These are phyloP conservation scores for Speleostelium caveatum DNA, from an alignment of 78 protist species.

Conservation along the genomic window DNA sequence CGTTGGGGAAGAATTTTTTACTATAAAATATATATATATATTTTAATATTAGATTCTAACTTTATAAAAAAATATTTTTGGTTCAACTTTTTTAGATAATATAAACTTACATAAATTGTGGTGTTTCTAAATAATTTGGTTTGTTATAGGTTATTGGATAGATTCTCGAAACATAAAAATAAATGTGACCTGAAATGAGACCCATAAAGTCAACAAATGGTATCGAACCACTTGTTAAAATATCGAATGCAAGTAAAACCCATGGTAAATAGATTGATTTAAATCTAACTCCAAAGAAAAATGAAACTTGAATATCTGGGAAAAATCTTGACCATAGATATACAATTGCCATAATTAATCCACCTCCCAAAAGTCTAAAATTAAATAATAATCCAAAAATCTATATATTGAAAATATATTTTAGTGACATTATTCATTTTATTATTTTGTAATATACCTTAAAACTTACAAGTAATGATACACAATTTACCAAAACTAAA, in stretches of 20 bases:
- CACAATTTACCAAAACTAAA: conserved; percentile 7
- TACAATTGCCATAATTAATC: conserved; percentile 28
- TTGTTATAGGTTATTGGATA: conserved; percentile 45
- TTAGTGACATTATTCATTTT: not conserved
- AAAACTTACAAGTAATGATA: not conserved
- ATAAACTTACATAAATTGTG: conserved; percentile 35
- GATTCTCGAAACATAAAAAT: conserved; percentile 28
- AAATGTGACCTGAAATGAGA: conserved; percentile 53
- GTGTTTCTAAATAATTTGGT: conserved; percentile 44
- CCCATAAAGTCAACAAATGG: not conserved
- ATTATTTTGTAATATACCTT: not conserved
- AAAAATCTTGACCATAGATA: conserved; percentile 75
- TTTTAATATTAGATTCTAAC: not conserved
- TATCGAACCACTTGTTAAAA: conserved; percentile 8
- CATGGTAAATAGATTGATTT: conserved; percentile 78
- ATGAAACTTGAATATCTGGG: conserved; percentile 36
- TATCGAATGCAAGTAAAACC: conserved; percentile 36
- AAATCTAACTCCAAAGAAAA: conserved; percentile 67
- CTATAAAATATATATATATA: too few species aligned
- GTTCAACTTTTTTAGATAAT: too few species aligned
- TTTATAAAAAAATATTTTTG: too few species aligned
- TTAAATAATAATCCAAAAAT: conserved; percentile 9
- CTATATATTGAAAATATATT: not conserved
- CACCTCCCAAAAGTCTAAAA: not conserved
- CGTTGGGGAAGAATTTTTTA: too few species aligned